phyloP scores from a whole-genome alignment of 2,329 filamentous ascomycete species.

The Mariannaea sp. region DNA sequence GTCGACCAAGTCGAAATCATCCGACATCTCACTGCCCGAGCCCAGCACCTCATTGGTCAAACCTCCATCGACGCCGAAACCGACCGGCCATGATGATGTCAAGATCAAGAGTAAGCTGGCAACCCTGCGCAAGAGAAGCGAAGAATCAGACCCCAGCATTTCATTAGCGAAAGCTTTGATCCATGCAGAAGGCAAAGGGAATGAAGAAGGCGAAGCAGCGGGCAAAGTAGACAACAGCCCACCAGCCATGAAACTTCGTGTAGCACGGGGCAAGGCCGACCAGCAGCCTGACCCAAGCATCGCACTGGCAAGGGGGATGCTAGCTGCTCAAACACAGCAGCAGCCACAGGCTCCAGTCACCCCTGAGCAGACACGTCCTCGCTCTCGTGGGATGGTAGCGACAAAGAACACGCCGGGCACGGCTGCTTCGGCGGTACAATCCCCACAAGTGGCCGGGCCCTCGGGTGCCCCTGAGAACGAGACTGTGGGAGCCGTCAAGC shows the following conservation, averaged over 20 bases:
- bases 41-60: slow-evolving; percentile 40
- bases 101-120: slow-evolving; percentile 26
- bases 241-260: slow-evolving; percentile 31
- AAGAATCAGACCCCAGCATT: slow-evolving; percentile 32
- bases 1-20: slow-evolving; percentile 32
- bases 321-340: slow-evolving; percentile 29
- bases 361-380: slow-evolving; percentile 33
- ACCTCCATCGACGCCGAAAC: slow-evolving; percentile 21
- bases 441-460: slow-evolving; percentile 39
- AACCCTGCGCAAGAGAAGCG: slow-evolving; percentile 35
- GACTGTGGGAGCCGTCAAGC: slow-evolving; percentile 46
- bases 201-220: slow-evolving; percentile 22
- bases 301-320: slow-evolving; percentile 32
- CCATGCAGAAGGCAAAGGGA: slow-evolving; percentile 29
- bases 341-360: slow-evolving; percentile 30
- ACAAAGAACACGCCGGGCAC: slow-evolving; percentile 30
- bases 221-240: slow-evolving; percentile 30
- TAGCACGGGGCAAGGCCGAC: slow-evolving; percentile 37
- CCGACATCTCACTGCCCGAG: slow-evolving; percentile 33
- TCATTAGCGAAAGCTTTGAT: slow-evolving; percentile 28
- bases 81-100: slow-evolving; percentile 19
- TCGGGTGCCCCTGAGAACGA: slow-evolving; percentile 34
- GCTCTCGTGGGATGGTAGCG: slow-evolving; percentile 26
- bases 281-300: slow-evolving; percentile 34
- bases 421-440: slow-evolving; percentile 27